Evolutionary conservation across 2,329 filamentous ascomycete genomes (phyloP).

Genomic region (Waltergamsia citrina): DNA sequence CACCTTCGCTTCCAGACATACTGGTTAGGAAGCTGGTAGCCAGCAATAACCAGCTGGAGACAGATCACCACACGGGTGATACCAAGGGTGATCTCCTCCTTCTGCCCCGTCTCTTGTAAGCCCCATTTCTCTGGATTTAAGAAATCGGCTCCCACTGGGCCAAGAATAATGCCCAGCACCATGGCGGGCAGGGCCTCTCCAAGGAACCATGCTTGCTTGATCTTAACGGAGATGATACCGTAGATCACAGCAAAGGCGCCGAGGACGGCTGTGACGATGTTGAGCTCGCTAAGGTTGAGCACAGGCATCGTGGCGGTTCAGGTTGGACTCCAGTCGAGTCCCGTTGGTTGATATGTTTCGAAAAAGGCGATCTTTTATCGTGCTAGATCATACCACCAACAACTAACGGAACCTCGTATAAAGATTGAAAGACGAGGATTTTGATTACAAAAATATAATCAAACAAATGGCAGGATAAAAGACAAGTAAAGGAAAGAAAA

Average conservation of each 20-base stretch:
- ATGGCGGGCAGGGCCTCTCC: constrained; percentile 51
- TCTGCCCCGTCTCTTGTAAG: constrained; percentile 18
- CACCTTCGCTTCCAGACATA: constrained; percentile 40
- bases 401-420: too few relatives aligned
- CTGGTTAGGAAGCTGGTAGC: constrained; percentile 49
- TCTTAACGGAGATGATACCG: constrained; percentile 39
- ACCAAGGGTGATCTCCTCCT: constrained; percentile 28
- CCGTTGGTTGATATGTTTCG: too few relatives aligned
- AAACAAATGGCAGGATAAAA: too few relatives aligned
- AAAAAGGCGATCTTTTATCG: too few relatives aligned
- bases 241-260: constrained; percentile 36
- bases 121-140: constrained; percentile 34
- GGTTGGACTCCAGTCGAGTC: too few relatives aligned
- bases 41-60: constrained; percentile 53
- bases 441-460: too few relatives aligned
- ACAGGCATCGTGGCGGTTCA: constrained; percentile 9
- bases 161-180: constrained; percentile 41
- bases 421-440: too few relatives aligned
- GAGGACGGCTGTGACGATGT: constrained; percentile 11
- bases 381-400: too few relatives aligned
- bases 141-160: constrained; percentile 44
- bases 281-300: constrained; percentile 12
- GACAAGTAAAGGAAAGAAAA: too few relatives aligned
- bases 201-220: constrained; percentile 43
- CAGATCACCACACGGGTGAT: constrained; percentile 50